Percentiles rank a stretch among this genome's conserved stretches.
These are phyloP conservation scores for Fistulinella prunicolor DNA, from an alignment of 768 basidiomycete species.

Conservation along the genomic window DNA sequence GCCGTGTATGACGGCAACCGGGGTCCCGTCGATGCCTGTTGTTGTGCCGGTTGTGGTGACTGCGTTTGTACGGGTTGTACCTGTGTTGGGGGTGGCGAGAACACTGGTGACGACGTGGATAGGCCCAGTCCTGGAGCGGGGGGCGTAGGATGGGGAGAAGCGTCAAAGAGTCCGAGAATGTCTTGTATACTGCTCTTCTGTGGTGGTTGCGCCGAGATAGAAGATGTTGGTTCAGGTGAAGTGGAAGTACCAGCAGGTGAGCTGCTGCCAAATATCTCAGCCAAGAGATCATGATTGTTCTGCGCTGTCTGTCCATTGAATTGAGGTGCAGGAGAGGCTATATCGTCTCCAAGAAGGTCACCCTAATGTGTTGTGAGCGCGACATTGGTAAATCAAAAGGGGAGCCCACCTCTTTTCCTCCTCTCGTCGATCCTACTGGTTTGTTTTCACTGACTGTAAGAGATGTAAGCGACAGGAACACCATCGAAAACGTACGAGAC, in stretches of 20 bases:
- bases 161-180: conserved; percentile 85
- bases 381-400: background rate
- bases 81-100: conserved; percentile 38
- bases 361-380: conserved; percentile 33
- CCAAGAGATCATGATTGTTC: conserved; percentile 82
- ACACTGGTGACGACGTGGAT: conserved; percentile 34
- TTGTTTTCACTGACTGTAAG: conserved; percentile 88
- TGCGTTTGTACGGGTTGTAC: conserved; percentile 33
- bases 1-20: conserved; percentile 74
- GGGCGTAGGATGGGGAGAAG: conserved; percentile 37
- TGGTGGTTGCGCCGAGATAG: conserved; percentile 46
- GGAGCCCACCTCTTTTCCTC: conserved; percentile 62
- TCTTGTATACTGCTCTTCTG: conserved; percentile 74
- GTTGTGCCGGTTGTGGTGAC: conserved; percentile 31
- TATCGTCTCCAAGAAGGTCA: conserved; percentile 84
- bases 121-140: conserved; percentile 12
- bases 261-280: conserved; percentile 82
- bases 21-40: conserved; percentile 36
- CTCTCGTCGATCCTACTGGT: conserved; percentile 87
- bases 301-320: conserved; percentile 45
- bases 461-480: conserved; percentile 1
- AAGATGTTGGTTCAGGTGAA: conserved; percentile 33
- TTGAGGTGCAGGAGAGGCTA: conserved; percentile 40
- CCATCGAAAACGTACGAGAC: conserved; percentile 19
- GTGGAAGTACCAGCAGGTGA: conserved; percentile 26